Percentiles rank a stretch among this genome's conserved stretches.
These are phyloP conservation scores for Barbatosphaeria neglecta DNA, from an alignment of 495 filamentous ascomycete species.

Conservation along the genomic window DNA sequence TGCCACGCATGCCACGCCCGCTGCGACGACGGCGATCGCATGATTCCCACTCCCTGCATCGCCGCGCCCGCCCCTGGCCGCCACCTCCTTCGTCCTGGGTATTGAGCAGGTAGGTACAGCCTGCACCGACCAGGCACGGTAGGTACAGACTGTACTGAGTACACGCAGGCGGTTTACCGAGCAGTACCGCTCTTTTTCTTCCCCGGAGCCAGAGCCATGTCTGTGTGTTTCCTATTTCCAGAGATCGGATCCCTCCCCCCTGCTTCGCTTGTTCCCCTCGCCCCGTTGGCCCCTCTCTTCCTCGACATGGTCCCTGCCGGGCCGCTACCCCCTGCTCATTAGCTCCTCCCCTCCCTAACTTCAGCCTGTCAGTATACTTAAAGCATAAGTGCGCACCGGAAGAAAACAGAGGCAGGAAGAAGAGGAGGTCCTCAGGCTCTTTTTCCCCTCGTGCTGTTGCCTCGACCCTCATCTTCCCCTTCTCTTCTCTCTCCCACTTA, in stretches of 20 bases:
- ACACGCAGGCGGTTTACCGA: too few species aligned
- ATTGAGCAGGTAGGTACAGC: too few species aligned
- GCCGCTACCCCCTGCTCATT: background rate
- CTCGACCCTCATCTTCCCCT: background rate
- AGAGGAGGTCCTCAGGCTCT: background rate
- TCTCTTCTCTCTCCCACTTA: constrained; percentile 14
- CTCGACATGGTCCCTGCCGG: too few species aligned
- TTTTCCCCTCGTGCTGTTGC: background rate
- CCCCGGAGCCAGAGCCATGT: background rate
- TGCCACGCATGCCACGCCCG: too few species aligned
- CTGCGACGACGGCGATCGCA: background rate
- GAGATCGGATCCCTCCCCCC: background rate
- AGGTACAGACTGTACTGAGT: too few species aligned
- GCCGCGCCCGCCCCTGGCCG: background rate
- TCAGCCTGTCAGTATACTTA: constrained; percentile 1
- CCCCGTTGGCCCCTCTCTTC: background rate
- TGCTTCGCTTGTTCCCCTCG: background rate
- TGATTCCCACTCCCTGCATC: background rate
- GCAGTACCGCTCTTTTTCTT: too few species aligned
- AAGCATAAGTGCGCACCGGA: background rate
- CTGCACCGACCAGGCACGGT: too few species aligned
- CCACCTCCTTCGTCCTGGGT: too few species aligned
- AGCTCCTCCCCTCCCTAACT: background rate
- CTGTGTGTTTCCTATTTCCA: constrained; percentile 2
- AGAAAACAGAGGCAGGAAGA: background rate